Conservation (phyloP, 768 basidiomycete species). For the Lyophyllum atratum region DNA sequence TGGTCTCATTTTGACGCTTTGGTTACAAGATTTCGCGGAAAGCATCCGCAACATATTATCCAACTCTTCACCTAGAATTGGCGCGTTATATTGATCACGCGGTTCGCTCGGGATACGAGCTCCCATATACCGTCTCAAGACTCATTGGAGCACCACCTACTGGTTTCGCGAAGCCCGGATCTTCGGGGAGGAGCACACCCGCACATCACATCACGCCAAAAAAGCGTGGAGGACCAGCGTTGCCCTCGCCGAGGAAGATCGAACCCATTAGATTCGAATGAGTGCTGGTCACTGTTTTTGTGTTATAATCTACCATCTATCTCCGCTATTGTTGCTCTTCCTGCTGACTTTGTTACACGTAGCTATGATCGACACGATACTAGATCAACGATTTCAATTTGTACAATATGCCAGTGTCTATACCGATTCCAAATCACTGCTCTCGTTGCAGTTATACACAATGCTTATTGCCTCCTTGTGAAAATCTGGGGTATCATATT, state of each 20-base stretch:
- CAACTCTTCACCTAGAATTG: constrained; percentile 91
- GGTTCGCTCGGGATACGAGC: constrained; percentile 63
- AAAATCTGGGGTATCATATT: background rate
- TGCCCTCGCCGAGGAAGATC: constrained; percentile 44
- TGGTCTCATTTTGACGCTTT: background rate
- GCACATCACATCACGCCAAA: constrained; percentile 23
- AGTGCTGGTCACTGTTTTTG: constrained; percentile 1
- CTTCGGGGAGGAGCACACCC: constrained; percentile 29
- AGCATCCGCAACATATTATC: constrained; percentile 93
- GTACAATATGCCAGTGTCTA: too few relatives aligned
- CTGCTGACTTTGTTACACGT: background rate
- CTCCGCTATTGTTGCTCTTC: background rate
- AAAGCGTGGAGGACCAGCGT: constrained; percentile 28
- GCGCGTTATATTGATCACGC: constrained; percentile 81
- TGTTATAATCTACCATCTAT: constrained; percentile 10
- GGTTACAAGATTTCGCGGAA: constrained; percentile 82
- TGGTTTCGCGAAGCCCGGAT: constrained; percentile 49
- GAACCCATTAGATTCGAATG: constrained; percentile 47
- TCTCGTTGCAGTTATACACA: background rate
- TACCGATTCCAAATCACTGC: background rate
- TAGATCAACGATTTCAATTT: background rate
- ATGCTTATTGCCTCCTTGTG: background rate
- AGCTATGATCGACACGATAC: background rate
- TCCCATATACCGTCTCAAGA: constrained; percentile 81
- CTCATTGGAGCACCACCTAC: constrained; percentile 79